phyloP scores from a whole-genome alignment of 306 rosid genomes.

The Castanopsis chinensis region DNA sequence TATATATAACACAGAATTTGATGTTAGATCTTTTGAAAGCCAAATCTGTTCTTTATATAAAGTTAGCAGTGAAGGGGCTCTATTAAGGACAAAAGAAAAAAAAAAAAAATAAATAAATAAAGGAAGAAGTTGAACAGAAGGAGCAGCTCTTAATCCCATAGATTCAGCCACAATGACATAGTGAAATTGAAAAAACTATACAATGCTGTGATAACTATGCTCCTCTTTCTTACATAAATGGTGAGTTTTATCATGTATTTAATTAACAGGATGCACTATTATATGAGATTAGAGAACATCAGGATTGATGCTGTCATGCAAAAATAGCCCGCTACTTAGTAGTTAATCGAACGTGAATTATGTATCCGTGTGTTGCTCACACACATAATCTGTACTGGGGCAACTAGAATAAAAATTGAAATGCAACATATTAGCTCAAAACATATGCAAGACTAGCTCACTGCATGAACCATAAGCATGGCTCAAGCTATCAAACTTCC shows the following conservation, averaged over 20 bases:
- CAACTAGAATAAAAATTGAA: neutral
- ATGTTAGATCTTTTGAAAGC: no score
- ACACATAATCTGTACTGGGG: neutral
- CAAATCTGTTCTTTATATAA: neutral
- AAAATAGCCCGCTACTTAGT: neutral
- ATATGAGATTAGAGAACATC: neutral
- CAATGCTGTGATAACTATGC: no score
- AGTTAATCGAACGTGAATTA: neutral
- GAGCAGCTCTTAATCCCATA: no score
- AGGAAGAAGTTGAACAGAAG: no score
- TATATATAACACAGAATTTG: no score
- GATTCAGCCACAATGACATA: no score
- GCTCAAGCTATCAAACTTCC: neutral
- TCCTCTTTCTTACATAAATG: no score
- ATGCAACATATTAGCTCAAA: neutral
- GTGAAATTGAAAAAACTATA: no score
- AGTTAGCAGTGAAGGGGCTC: neutral
- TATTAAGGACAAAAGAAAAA: no score
- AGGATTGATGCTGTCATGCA: neutral
- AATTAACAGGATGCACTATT: no score
- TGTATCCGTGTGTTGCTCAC: neutral
- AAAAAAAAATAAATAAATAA: no score
- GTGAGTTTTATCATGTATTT: no score
- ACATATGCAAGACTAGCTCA: neutral
- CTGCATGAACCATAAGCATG: neutral